phyloP scores from a whole-genome alignment of 1,139 yeast genomes.

The Yamadazyma blattariae region DNA sequence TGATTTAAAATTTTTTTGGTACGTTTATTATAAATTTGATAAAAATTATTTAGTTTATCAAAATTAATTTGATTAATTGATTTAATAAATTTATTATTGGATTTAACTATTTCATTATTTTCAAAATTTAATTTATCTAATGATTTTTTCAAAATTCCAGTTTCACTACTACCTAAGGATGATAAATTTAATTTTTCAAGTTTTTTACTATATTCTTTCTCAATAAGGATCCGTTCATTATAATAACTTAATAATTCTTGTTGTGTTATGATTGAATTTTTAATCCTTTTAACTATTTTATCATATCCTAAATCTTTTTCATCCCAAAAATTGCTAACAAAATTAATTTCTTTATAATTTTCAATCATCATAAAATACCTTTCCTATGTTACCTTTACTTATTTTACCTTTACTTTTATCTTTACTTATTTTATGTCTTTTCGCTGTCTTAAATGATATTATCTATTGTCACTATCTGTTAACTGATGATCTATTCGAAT shows the following conservation, averaged over 20 bases:
- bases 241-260: conserved; percentile 46
- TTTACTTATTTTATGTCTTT: too few species aligned
- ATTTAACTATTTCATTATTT: conserved; percentile 36
- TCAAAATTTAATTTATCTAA: conserved; percentile 59
- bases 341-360: conserved; percentile 7
- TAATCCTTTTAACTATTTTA: conserved; percentile 29
- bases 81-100: conserved; percentile 30
- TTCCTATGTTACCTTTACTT: too few species aligned
- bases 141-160: conserved; percentile 56
- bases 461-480: too few species aligned
- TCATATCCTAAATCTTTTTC: conserved; percentile 32
- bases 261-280: conserved; percentile 34
- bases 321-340: conserved; percentile 49
- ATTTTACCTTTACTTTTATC: too few species aligned
- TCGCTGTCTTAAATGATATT: too few species aligned
- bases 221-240: conserved; percentile 55
- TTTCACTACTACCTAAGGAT: conserved; percentile 56
- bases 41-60: conserved; percentile 32
- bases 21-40: conserved; percentile 27
- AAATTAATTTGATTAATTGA: conserved; percentile 32
- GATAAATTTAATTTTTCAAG: conserved; percentile 46
- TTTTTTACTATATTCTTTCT: conserved; percentile 66
- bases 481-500: too few species aligned
- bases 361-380: too few species aligned
- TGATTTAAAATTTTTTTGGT: conserved; percentile 34